These are phyloP conservation scores for Phytophthora hibernalis DNA, from an alignment of 352 stramenopile species.

Conservation along the genomic window DNA sequence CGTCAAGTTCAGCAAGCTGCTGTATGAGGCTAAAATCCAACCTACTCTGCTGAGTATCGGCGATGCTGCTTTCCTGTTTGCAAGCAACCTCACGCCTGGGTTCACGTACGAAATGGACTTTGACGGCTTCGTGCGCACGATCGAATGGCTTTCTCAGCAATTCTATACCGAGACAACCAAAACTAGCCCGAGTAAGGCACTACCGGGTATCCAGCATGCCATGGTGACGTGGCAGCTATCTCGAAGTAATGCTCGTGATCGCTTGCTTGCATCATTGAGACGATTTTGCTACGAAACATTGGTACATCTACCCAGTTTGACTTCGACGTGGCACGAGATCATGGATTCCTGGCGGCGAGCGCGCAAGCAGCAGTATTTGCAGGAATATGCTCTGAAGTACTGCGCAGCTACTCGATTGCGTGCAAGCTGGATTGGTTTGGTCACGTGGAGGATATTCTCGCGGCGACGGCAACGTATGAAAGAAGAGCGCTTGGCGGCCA, in stretches of 20 bases:
- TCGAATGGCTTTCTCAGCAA: constrained; percentile 46
- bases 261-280: constrained; percentile 21
- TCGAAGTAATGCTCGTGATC: constrained; percentile 8
- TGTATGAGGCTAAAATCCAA: constrained; percentile 68
- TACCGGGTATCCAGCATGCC: constrained; percentile 18
- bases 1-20: constrained; percentile 82
- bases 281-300: constrained; percentile 58
- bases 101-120: constrained; percentile 70
- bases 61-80: constrained; percentile 71
- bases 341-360: constrained; percentile 55
- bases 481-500: constrained; percentile 48
- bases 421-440: constrained; percentile 45
- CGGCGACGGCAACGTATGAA: constrained; percentile 40
- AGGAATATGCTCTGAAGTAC: constrained; percentile 39
- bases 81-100: constrained; percentile 42
- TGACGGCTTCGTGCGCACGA: constrained; percentile 52
- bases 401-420: constrained; percentile 61
- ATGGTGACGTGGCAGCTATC: constrained; percentile 29
- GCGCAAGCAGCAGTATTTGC: constrained; percentile 45
- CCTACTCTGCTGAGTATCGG: constrained; percentile 59
- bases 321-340: constrained; percentile 45
- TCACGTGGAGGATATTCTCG: constrained; percentile 29
- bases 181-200: background rate
- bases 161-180: constrained; percentile 33
- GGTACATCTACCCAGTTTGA: constrained; percentile 50